phyloP scores from a whole-genome alignment of 805 yeast species.

The Komagataella populi region DNA sequence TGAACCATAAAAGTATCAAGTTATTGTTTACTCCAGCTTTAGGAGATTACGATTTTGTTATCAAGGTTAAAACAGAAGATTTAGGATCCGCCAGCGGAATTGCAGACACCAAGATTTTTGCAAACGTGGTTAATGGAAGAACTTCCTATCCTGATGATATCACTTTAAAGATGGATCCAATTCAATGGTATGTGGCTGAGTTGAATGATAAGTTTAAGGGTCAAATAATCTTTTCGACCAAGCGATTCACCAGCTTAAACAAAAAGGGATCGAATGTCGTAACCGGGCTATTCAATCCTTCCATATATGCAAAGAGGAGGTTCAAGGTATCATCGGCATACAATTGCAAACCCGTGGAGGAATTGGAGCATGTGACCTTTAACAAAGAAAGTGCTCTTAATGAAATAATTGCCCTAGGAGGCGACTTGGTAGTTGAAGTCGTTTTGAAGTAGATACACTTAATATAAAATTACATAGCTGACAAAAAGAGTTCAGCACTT shows the following conservation, averaged over 20 bases:
- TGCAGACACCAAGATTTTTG: conserved; percentile 37
- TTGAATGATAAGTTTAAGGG: conserved; percentile 52
- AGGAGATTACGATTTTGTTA: conserved; percentile 72
- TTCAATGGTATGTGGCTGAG: conserved; percentile 44
- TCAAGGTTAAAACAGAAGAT: conserved; percentile 34
- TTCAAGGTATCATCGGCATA: conserved; percentile 73
- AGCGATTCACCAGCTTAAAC: conserved; percentile 37
- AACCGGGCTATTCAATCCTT: conserved; percentile 73
- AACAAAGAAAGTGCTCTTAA: conserved; percentile 61
- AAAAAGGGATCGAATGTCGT: conserved; percentile 46
- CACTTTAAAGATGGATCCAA: conserved; percentile 35
- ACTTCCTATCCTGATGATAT: conserved; percentile 26
- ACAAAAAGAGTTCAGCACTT: neutral
- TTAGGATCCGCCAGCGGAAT: conserved; percentile 41
- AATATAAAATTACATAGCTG: neutral
- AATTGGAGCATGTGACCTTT: conserved; percentile 34
- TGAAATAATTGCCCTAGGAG: conserved; percentile 60
- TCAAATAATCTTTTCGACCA: conserved; percentile 55
- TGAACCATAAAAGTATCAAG: conserved; percentile 25
- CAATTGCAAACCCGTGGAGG: conserved; percentile 47
- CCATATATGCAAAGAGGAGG: conserved; percentile 35
- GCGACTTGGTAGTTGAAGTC: conserved; percentile 40
- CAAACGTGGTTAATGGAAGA: conserved; percentile 37
- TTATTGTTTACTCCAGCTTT: conserved; percentile 70
- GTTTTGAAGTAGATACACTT: conserved; percentile 2